phyloP scores from a whole-genome alignment of 306 rosid species.

The Medicago lupulina region DNA sequence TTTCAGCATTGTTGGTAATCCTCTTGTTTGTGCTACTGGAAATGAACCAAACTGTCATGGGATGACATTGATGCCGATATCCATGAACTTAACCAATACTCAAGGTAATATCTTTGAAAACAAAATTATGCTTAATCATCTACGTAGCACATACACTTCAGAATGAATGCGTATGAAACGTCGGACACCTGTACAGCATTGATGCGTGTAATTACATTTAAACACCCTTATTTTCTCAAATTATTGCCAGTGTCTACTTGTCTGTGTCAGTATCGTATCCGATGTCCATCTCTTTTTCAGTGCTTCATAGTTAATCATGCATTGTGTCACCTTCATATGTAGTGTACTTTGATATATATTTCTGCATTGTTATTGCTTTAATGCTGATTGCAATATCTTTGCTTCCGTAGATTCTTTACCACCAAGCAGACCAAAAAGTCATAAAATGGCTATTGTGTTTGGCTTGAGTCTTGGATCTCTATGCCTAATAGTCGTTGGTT shows the following conservation, averaged over 20 bases:
- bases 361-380: slow-evolving; percentile 5
- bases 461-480: slow-evolving; percentile 90
- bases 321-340: no score
- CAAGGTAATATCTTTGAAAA: slow-evolving; percentile 51
- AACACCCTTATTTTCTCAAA: no score
- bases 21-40: slow-evolving; percentile 80
- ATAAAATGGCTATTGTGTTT: slow-evolving; percentile 80
- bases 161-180: neutral
- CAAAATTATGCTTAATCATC: neutral
- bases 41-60: slow-evolving; percentile 85
- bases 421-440: slow-evolving; percentile 62
- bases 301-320: no score
- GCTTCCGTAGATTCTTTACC: slow-evolving; percentile 59
- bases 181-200: neutral
- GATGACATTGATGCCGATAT: slow-evolving; percentile 81
- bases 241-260: no score
- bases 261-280: no score
- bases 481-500: slow-evolving; percentile 73
- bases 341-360: no score
- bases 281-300: no score
- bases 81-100: slow-evolving; percentile 81
- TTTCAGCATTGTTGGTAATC: slow-evolving; percentile 91
- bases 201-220: no score
- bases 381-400: slow-evolving; percentile 53
- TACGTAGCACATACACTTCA: neutral